Conservation (phyloP, 2,329 filamentous ascomycete species). For the Alternaria postmessia region DNA sequence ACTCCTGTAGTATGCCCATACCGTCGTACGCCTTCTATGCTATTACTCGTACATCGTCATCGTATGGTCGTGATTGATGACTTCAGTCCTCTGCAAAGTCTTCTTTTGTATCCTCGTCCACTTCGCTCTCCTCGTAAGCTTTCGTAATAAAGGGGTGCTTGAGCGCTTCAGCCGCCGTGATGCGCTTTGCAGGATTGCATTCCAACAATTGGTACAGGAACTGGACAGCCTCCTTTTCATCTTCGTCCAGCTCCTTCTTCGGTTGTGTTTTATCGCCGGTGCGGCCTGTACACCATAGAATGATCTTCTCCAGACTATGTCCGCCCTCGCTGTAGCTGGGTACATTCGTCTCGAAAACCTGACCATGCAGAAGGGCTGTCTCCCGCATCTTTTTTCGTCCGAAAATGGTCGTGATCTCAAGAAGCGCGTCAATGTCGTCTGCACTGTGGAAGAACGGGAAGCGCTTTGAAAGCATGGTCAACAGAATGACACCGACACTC, state of each 20-base stretch:
- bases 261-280: constrained; percentile 61
- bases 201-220: constrained; percentile 79
- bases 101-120: constrained; percentile 46
- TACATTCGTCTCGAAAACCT: constrained; percentile 90
- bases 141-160: constrained; percentile 71
- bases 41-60: constrained; percentile 27
- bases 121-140: constrained; percentile 39
- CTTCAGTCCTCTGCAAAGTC: constrained; percentile 38
- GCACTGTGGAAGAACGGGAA: constrained; percentile 99
- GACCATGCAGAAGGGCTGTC: constrained; percentile 84
- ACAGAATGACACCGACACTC: constrained; percentile 94
- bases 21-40: constrained; percentile 35
- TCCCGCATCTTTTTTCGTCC: constrained; percentile 83
- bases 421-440: constrained; percentile 97
- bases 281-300: constrained; percentile 91
- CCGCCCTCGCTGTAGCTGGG: constrained; percentile 87
- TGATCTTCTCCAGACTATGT: constrained; percentile 89
- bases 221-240: constrained; percentile 75
- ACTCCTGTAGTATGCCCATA: constrained; percentile 40
- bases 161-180: constrained; percentile 78
- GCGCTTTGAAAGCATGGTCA: constrained; percentile 90
- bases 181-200: constrained; percentile 75
- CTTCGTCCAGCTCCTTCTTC: constrained; percentile 64
- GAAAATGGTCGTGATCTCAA: constrained; percentile 96
- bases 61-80: constrained; percentile 20